These are phyloP conservation scores for Chaetomiaceae sp. DNA, from an alignment of 2,329 filamentous ascomycete species.

Conservation along the genomic window DNA sequence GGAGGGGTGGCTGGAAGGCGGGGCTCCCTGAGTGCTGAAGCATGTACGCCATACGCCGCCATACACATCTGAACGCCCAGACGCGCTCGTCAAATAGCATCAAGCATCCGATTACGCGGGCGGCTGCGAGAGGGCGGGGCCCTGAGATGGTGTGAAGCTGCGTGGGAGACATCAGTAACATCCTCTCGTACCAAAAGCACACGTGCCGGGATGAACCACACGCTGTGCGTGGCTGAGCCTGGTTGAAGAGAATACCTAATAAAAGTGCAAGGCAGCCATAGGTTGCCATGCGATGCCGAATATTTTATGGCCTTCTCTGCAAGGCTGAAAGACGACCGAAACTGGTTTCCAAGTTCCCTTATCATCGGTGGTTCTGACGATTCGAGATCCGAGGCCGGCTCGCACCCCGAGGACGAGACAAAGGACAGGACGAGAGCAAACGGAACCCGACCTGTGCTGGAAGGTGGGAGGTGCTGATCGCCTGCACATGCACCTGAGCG, in stretches of 20 bases:
- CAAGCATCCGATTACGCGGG: not conserved
- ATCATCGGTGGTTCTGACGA: not conserved
- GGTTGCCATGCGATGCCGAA: no score
- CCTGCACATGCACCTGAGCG: constrained; percentile 7
- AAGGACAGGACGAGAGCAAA: no score
- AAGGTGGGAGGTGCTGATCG: constrained; percentile 21
- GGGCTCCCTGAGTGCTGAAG: not conserved
- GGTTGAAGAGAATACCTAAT: not conserved
- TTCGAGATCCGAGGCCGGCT: no score
- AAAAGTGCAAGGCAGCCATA: not conserved
- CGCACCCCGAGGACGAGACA: no score
- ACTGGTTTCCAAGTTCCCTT: no score
- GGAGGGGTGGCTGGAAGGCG: constrained; percentile 8
- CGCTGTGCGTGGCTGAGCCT: no score
- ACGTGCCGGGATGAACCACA: not conserved
- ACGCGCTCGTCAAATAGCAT: not conserved
- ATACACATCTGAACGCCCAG: not conserved
- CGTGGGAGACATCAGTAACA: no score
- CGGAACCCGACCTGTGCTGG: not conserved
- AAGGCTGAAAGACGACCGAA: not conserved
- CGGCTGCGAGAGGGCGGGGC: not conserved
- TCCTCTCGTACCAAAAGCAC: no score
- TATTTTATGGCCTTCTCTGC: no score
- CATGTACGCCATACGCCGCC: no score
- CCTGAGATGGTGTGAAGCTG: constrained; percentile 1